Conservation (phyloP, 1,284 basidiomycete species). For the Trametes sp. region DNA sequence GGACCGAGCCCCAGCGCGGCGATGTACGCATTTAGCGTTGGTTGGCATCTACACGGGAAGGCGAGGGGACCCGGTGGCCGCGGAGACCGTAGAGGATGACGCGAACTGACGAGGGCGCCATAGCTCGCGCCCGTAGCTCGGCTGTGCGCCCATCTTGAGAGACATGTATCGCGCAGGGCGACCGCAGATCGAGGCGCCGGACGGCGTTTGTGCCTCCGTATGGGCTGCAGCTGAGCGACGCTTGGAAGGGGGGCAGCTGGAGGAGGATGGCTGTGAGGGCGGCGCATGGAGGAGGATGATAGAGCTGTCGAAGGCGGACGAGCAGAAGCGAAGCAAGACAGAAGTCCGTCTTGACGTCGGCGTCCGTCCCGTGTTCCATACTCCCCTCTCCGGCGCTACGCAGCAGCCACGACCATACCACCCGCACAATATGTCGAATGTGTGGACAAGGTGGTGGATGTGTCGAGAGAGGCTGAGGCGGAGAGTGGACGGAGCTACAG, state of each 20-base stretch:
- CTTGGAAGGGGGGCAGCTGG: background rate
- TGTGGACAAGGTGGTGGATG: background rate
- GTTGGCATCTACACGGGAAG: too few relatives aligned
- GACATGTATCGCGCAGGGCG: background rate
- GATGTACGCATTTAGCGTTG: too few relatives aligned
- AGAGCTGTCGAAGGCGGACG: too few relatives aligned
- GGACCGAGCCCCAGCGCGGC: too few relatives aligned
- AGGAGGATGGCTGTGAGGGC: background rate
- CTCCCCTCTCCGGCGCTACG: background rate
- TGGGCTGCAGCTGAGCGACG: background rate
- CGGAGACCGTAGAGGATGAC: too few relatives aligned
- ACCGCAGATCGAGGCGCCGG: background rate
- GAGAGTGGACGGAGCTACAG: background rate
- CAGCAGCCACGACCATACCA: background rate
- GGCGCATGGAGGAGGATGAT: too few relatives aligned
- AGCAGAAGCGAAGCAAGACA: slow-evolving; percentile 1
- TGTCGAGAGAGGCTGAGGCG: background rate
- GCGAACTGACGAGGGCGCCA: too few relatives aligned
- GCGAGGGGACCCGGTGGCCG: too few relatives aligned
- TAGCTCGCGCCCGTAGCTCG: background rate
- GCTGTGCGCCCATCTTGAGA: too few relatives aligned
- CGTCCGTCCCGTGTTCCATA: background rate
- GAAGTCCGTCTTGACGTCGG: background rate
- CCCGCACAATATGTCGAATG: background rate
- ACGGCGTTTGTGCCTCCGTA: background rate